Conservation (phyloP, 805 yeast species). For the Ogataea glucozyma region DNA sequence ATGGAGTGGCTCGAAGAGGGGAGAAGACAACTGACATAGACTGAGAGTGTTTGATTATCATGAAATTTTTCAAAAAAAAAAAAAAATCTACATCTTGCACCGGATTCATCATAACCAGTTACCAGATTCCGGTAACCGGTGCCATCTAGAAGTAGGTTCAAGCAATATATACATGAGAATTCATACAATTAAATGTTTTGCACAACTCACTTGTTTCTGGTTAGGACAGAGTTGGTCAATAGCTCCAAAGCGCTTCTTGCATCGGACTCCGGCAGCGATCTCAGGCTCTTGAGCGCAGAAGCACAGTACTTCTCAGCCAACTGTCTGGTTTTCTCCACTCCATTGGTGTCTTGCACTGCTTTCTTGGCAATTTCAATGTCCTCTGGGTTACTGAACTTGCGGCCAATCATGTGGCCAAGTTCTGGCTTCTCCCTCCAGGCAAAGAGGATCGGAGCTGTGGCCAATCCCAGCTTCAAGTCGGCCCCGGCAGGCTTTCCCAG, state of each 20-base stretch:
- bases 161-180: background rate
- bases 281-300: conserved; percentile 69
- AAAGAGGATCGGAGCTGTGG: conserved; percentile 93
- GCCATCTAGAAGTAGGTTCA: background rate
- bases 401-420: conserved; percentile 76
- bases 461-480: conserved; percentile 88
- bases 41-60: too few relatives aligned
- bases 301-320: conserved; percentile 80
- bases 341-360: conserved; percentile 69
- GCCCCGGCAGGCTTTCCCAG: conserved; percentile 97
- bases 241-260: conserved; percentile 85
- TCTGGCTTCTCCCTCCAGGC: conserved; percentile 92
- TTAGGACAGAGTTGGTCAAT: conserved; percentile 77
- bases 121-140: conserved; percentile 3
- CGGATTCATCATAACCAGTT: background rate
- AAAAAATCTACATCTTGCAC: too few relatives aligned
- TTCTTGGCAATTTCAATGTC: conserved; percentile 82
- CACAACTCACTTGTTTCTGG: conserved; percentile 63
- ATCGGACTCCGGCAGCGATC: conserved; percentile 81
- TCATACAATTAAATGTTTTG: background rate
- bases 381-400: conserved; percentile 79
- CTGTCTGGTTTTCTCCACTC: conserved; percentile 71
- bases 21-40: too few relatives aligned
- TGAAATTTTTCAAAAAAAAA: too few relatives aligned
- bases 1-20: too few relatives aligned